Conservation (phyloP, 148 eudicot genomes). For the Camellia granthamiana region DNA sequence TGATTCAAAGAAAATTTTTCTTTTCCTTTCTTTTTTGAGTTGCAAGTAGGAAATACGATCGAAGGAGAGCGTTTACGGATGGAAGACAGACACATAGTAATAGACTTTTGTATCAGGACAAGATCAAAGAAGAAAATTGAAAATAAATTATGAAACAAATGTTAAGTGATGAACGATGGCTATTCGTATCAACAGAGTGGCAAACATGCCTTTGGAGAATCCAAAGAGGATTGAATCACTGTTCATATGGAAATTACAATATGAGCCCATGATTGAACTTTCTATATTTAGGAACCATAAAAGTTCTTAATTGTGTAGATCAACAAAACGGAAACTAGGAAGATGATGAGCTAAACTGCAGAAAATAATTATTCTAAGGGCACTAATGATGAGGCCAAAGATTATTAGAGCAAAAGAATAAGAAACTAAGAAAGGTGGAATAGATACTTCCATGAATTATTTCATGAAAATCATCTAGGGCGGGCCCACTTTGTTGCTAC, state of each 20-base stretch:
- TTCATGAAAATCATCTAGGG: neutral
- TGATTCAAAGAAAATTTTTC: neutral
- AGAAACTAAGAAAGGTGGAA: no score
- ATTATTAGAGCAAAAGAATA: neutral
- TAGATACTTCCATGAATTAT: no score
- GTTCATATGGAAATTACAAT: neutral
- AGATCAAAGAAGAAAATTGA: no score
- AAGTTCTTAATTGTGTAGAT: neutral
- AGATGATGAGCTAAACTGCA: neutral
- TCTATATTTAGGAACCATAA: neutral
- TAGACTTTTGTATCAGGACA: neutral
- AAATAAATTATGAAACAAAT: neutral
- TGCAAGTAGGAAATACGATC: neutral
- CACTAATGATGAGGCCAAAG: neutral
- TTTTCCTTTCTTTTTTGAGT: neutral
- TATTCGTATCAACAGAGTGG: no score
- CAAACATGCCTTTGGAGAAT: neutral
- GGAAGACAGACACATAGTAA: neutral
- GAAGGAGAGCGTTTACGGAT: neutral
- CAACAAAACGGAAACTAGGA: neutral
- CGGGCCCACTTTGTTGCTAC: neutral
- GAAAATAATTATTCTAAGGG: neutral
- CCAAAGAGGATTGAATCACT: neutral
- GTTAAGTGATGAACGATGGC: neutral
- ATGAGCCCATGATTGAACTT: neutral